phyloP scores from a whole-genome alignment of 164 flowering plant genomes.

The Aristolochia contorta region DNA sequence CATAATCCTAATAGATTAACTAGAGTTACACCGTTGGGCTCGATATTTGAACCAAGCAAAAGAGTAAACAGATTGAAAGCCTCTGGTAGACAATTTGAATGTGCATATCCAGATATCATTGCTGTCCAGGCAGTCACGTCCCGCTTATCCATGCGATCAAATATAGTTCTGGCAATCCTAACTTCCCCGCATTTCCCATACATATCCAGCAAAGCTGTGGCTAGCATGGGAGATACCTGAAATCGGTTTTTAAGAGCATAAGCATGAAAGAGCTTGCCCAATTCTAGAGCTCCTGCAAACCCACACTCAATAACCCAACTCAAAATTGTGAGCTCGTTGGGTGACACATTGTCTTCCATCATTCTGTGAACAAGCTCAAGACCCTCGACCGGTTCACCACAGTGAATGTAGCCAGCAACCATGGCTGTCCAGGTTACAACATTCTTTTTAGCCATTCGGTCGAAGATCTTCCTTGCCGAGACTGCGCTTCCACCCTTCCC shows the following conservation, averaged over 20 bases:
- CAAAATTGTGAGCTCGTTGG: conserved; percentile 49
- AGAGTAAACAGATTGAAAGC: conserved; percentile 28
- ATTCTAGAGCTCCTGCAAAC: conserved; percentile 21
- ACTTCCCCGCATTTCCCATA: conserved; percentile 46
- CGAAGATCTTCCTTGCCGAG: conserved; percentile 27
- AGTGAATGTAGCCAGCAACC: conserved; percentile 43
- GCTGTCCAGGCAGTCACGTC: conserved; percentile 36
- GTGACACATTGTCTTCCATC: conserved; percentile 25
- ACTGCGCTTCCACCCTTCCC: conserved; percentile 31
- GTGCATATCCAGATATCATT: conserved; percentile 40
- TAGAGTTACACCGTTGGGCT: conserved; percentile 35
- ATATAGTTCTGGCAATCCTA: conserved; percentile 27
- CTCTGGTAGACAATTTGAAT: conserved; percentile 17
- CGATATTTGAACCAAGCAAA: conserved; percentile 25
- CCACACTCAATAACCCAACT: conserved; percentile 47
- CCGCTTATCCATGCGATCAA: conserved; percentile 25
- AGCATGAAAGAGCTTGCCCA: conserved; percentile 43
- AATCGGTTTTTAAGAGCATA: conserved; percentile 40
- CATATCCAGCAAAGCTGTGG: conserved; percentile 47
- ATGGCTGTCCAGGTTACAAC: conserved; percentile 45
- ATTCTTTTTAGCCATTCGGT: conserved; percentile 20
- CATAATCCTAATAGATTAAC: conserved; percentile 35
- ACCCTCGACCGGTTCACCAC: conserved; percentile 25
- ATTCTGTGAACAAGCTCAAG: conserved; percentile 28
- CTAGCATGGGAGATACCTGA: conserved; percentile 22